phyloP scores from a whole-genome alignment of 768 basidiomycete species.

The Pisolithus marmoratus region DNA sequence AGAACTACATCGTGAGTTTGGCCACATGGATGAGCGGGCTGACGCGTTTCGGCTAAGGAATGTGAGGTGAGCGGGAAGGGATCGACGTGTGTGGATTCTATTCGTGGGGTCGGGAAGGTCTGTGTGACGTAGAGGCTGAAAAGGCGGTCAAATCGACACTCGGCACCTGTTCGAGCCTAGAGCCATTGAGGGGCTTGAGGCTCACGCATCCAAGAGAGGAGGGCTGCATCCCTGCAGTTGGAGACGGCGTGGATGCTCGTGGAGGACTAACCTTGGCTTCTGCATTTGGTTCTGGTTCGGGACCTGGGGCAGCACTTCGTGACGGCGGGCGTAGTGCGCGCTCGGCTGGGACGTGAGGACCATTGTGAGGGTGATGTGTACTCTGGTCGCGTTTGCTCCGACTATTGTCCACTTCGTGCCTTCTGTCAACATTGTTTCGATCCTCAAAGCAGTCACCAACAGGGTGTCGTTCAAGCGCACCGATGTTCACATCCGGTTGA shows the following conservation, averaged over 20 bases:
- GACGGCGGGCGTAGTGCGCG: no score
- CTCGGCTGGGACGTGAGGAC: no score
- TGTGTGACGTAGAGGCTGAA: slow-evolving; percentile 6
- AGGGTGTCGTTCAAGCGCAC: background rate
- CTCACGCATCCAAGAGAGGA: slow-evolving; percentile 9
- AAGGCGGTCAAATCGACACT: slow-evolving; percentile 18
- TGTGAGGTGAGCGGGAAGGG: slow-evolving; percentile 10
- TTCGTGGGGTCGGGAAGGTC: slow-evolving; percentile 6
- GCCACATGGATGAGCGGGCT: background rate
- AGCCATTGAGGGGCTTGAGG: slow-evolving; percentile 10
- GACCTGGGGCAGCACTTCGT: no score
- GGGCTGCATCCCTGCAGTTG: slow-evolving; percentile 1
- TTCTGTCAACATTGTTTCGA: no score
- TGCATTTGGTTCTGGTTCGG: no score
- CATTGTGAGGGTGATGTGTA: no score
- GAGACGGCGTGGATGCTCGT: background rate
- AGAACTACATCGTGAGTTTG: background rate
- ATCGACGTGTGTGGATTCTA: slow-evolving; percentile 9
- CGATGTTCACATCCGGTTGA: background rate
- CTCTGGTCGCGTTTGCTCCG: no score
- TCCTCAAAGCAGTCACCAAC: no score
- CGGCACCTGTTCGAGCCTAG: slow-evolving; percentile 6
- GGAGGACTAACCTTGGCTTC: slow-evolving; percentile 9
- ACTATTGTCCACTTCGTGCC: no score
- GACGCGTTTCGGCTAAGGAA: background rate